phyloP scores from a whole-genome alignment of 331 rosid species.

The Prunus yedoensis region DNA sequence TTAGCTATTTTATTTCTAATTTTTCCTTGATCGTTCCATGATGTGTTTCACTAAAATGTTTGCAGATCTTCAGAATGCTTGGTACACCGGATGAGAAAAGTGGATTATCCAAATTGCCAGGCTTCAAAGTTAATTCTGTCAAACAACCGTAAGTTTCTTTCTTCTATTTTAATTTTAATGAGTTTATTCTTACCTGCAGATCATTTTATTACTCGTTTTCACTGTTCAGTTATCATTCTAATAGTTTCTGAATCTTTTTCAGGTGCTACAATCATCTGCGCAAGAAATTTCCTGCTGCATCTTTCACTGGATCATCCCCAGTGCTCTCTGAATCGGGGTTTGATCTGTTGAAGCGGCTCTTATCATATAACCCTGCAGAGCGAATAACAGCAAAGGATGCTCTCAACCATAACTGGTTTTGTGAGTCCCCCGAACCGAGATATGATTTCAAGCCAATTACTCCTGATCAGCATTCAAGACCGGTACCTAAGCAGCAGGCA shows the following conservation, averaged over 20 bases:
- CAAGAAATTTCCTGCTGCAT: conserved; percentile 76
- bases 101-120: conserved; percentile 69
- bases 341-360: conserved; percentile 76
- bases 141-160: conserved; percentile 62
- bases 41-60: conserved; percentile 5
- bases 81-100: conserved; percentile 80
- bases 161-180: not conserved
- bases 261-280: conserved; percentile 61
- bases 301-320: conserved; percentile 74
- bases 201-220: not conserved
- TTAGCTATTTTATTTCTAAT: not conserved
- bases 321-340: conserved; percentile 77
- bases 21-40: conserved; percentile 1
- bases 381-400: conserved; percentile 83
- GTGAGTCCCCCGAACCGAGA: conserved; percentile 69
- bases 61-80: conserved; percentile 75
- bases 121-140: conserved; percentile 59
- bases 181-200: not conserved
- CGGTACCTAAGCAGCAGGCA: conserved; percentile 42
- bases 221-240: not conserved
- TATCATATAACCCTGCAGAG: conserved; percentile 69
- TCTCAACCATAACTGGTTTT: conserved; percentile 83
- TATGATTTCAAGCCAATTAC: conserved; percentile 43
- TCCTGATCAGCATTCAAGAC: conserved; percentile 38
- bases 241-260: conserved; percentile 26